These are phyloP conservation scores for Pseudovirgaria hyperparasitica DNA, from an alignment of 2,329 filamentous ascomycete genomes.

Conservation along the genomic window DNA sequence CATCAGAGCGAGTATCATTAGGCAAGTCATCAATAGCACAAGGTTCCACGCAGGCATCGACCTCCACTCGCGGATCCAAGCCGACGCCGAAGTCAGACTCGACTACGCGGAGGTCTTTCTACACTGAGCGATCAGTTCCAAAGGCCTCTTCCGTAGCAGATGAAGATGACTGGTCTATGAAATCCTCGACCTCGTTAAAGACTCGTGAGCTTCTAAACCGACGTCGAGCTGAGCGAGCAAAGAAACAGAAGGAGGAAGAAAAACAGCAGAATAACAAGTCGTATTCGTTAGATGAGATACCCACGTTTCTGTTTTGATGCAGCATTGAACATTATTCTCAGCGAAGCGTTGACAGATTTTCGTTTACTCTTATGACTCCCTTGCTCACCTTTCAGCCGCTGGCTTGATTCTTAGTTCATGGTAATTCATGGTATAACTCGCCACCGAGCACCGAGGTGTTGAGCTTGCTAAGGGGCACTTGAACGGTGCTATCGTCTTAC, in stretches of 20 bases:
- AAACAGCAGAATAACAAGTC: conserved; percentile 12
- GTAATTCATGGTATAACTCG: too few relatives aligned
- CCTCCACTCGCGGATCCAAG: conserved; percentile 2
- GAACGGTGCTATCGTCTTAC: too few relatives aligned
- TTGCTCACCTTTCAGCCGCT: too few relatives aligned
- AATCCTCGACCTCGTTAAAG: conserved; percentile 6
- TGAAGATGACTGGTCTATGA: conserved; percentile 6
- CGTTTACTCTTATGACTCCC: too few relatives aligned
- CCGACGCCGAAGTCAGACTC: conserved; percentile 11
- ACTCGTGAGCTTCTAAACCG: conserved; percentile 15
- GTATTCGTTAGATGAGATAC: conserved; percentile 25
- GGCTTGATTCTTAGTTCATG: too few relatives aligned
- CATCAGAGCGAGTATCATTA: too few relatives aligned
- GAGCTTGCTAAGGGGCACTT: too few relatives aligned
- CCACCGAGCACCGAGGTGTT: too few relatives aligned
- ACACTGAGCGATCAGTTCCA: conserved; percentile 2
- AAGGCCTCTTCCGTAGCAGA: conserved; percentile 4
- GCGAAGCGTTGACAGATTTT: too few relatives aligned
- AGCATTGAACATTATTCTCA: too few relatives aligned
- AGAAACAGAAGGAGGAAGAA: conserved; percentile 12
- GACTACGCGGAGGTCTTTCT: conserved; percentile 14
- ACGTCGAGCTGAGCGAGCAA: conserved; percentile 15
- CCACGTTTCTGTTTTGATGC: conserved; percentile 32
- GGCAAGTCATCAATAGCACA: too few relatives aligned
- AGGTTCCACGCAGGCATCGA: background rate